phyloP scores from a whole-genome alignment of 768 basidiomycete species.

The Termitomyces sp. region DNA sequence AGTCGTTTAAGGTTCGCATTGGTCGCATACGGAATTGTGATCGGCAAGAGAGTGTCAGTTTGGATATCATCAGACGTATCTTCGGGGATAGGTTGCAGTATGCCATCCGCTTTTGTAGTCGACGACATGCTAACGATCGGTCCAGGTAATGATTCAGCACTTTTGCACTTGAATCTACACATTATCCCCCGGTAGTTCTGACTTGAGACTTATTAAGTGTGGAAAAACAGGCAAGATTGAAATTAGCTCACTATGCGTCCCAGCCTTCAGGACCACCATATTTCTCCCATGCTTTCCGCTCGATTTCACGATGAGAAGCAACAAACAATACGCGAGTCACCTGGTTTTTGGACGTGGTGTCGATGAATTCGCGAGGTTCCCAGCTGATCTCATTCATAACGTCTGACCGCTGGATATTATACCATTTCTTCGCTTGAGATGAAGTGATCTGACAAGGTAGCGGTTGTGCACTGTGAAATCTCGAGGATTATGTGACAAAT shows the following conservation, averaged over 20 bases:
- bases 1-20: too few relatives aligned
- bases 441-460: background rate
- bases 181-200: background rate
- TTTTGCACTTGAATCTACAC: background rate
- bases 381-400: background rate
- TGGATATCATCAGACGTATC: background rate
- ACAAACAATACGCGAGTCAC: background rate
- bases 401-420: background rate
- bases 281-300: constrained; percentile 6
- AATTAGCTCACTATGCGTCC: background rate
- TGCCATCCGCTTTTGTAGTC: background rate
- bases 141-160: background rate
- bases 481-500: background rate
- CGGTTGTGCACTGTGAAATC: too few relatives aligned
- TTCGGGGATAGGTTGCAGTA: background rate
- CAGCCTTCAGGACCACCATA: constrained; percentile 6
- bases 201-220: background rate
- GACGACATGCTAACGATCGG: background rate
- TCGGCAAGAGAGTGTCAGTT: too few relatives aligned
- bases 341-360: too few relatives aligned
- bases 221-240: background rate
- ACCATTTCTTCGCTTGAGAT: background rate
- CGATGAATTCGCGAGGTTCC: background rate
- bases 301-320: constrained; percentile 5
- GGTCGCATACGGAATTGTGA: background rate